Conservation (phyloP, 805 yeast genomes). For the Starmerella kuoi region DNA sequence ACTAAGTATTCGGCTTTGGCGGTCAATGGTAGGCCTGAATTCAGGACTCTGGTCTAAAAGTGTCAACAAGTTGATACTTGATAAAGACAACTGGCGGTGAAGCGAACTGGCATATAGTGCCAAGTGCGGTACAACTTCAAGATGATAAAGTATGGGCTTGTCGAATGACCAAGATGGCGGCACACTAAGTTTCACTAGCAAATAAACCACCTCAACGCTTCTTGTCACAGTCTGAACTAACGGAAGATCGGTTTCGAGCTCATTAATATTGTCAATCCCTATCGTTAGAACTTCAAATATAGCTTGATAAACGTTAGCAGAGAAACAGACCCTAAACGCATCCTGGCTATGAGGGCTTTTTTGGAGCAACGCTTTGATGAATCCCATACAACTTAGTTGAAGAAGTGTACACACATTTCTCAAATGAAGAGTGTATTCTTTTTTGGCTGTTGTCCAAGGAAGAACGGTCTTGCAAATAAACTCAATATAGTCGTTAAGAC, state of each 20-base stretch:
- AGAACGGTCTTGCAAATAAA: constrained; percentile 58
- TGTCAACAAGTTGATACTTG: constrained; percentile 42
- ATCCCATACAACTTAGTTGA: constrained; percentile 43
- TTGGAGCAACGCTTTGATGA: constrained; percentile 34
- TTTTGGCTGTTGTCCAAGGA: constrained; percentile 30
- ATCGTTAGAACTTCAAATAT: constrained; percentile 45
- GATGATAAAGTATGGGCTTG: constrained; percentile 57
- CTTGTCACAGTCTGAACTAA: constrained; percentile 32
- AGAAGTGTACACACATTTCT: constrained; percentile 31
- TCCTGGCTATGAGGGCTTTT: no score
- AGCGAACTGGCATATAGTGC: constrained; percentile 58
- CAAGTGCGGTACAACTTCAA: constrained; percentile 61
- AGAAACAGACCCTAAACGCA: constrained; percentile 46
- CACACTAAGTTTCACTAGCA: constrained; percentile 26
- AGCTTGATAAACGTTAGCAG: constrained; percentile 42
- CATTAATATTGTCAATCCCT: constrained; percentile 48
- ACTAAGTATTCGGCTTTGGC: constrained; percentile 52
- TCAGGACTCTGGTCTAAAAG: constrained; percentile 39
- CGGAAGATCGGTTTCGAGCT: constrained; percentile 28
- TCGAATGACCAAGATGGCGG: constrained; percentile 12
- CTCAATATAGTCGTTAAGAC: constrained; percentile 41
- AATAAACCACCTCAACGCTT: constrained; percentile 36
- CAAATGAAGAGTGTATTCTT: neutral
- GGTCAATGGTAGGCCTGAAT: constrained; percentile 32
- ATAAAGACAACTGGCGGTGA: constrained; percentile 39